Percentiles rank a stretch among this genome's conserved stretches.
These are phyloP conservation scores for Chytridiales sp. DNA, from an alignment of 371 early-diverging fungal genomes.

Conservation along the genomic window DNA sequence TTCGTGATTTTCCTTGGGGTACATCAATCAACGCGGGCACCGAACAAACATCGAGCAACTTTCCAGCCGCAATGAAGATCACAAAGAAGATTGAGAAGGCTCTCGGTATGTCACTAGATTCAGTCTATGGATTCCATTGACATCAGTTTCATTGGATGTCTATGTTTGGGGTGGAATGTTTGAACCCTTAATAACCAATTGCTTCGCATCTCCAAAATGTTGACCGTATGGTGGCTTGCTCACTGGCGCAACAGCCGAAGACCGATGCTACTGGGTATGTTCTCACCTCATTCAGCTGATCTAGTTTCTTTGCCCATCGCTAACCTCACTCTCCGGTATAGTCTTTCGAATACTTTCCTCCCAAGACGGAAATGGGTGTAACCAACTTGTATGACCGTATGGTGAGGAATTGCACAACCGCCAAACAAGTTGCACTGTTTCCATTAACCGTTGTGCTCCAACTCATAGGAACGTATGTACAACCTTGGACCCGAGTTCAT, in stretches of 20 bases:
- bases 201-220: background rate
- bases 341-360: constrained; percentile 97
- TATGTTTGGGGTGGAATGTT: no score
- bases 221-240: background rate
- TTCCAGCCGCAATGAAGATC: constrained; percentile 43
- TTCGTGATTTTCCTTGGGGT: no score
- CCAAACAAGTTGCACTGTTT: background rate
- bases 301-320: background rate
- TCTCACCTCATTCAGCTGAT: background rate
- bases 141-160: no score
- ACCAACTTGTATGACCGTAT: constrained; percentile 90
- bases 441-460: background rate
- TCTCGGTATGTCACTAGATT: constrained; percentile 20
- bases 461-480: constrained; percentile 76
- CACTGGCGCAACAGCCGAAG: constrained; percentile 34
- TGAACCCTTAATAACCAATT: no score
- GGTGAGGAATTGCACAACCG: constrained; percentile 19
- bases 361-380: constrained; percentile 91
- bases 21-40: no score
- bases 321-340: constrained; percentile 24
- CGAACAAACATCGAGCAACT: no score
- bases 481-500: constrained; percentile 89
- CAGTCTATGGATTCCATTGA: background rate
- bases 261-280: constrained; percentile 45
- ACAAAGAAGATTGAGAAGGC: constrained; percentile 47